These are phyloP conservation scores for Pichia occidentalis DNA, from an alignment of 805 yeast genomes.

Conservation along the genomic window DNA sequence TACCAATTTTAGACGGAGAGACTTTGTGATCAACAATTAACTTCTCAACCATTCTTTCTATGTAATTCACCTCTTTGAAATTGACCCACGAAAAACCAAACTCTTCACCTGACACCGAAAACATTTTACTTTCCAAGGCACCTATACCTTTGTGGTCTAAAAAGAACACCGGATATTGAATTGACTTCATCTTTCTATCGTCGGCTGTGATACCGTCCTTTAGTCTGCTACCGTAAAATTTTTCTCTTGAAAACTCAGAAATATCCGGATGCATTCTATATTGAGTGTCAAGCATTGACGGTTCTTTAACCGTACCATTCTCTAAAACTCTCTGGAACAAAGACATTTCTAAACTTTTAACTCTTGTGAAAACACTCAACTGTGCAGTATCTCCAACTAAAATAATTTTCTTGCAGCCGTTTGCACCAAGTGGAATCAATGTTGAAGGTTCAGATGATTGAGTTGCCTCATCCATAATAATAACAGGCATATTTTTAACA, in stretches of 20 bases:
- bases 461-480: conserved; percentile 74
- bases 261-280: conserved; percentile 97
- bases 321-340: conserved; percentile 59
- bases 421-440: conserved; percentile 62
- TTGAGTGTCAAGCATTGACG: conserved; percentile 71
- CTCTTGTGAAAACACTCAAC: conserved; percentile 62
- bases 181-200: conserved; percentile 40
- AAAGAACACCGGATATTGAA: conserved; percentile 51
- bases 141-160: conserved; percentile 50
- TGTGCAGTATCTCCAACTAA: conserved; percentile 78
- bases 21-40: conserved; percentile 51
- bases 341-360: conserved; percentile 59
- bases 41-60: conserved; percentile 41
- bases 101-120: conserved; percentile 33
- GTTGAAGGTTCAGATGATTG: conserved; percentile 72
- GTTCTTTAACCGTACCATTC: conserved; percentile 53
- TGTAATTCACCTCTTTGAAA: conserved; percentile 42
- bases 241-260: conserved; percentile 72
- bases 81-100: conserved; percentile 57
- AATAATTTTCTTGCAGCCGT: conserved; percentile 58
- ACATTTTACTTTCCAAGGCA: conserved; percentile 40
- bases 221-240: conserved; percentile 67
- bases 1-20: conserved; percentile 46
- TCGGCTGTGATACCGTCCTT: conserved; percentile 60
- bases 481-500: conserved; percentile 46